Base-by-base conservation (phyloP, 2,329 filamentous ascomycete species). In the Epichloe amarillans region DNA sequence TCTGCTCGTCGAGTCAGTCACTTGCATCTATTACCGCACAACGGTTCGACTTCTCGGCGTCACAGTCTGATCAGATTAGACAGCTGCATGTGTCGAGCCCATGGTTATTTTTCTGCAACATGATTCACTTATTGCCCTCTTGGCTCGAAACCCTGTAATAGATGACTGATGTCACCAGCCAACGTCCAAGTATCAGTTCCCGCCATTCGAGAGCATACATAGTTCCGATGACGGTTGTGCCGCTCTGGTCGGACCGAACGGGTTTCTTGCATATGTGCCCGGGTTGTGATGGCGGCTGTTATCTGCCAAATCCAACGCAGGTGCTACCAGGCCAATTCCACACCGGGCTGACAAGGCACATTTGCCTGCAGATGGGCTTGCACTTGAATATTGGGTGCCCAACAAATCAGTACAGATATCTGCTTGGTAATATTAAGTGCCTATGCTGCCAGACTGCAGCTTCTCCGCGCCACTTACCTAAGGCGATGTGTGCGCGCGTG, bases 221-320 rank as follows among this genome's bases (percentile, higher is more conserved):
- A 37, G 10, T n/a, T 37, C 33, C 33, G 44, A 46, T 33, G 23
- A 26, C 38, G 19, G 35, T 5, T 26, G 4, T 38, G 14, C 35
- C 15, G 45, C 45, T 46, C 23, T 5, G n/a, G 38, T 49, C 47
- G 47, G 47, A 49, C 47, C 39, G 47, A 49, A 43, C 39, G n/a
- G 47, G 33, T 41, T 30, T 23, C 47, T 37, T 17, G 46, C 47
- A 36, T 37, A 23, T n/a, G 30, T 38, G 40, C 3, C 21, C 41
- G 23, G 41, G 44, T 39, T 33, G 14, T 41, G 23, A 40, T 21
- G 37, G 46, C 46, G 26, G 37, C 46, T 36, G 46, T n/a, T 19
- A 35, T 41, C 26, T 49, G 39, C 26, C 30, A 36, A 41, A 35
- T 44, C 33, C 47, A 15, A 45, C 10, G n/a, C 48, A 38, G 17